phyloP scores from a whole-genome alignment of 1,284 basidiomycete genomes.

The Rhizopogon parksii region DNA sequence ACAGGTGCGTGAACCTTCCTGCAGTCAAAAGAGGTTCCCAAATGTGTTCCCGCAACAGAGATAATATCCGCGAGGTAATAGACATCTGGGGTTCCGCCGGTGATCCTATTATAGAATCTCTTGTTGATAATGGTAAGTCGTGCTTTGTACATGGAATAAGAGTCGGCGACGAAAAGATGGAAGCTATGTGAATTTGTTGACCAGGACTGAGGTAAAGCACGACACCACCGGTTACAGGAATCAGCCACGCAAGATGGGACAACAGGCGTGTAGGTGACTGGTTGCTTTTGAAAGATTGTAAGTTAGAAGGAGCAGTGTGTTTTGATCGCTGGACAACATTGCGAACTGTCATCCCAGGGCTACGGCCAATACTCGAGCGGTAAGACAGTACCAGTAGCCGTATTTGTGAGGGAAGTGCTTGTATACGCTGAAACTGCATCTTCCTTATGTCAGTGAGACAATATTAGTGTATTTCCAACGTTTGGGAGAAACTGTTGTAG shows the following conservation, averaged over 20 bases:
- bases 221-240: conserved; percentile 51
- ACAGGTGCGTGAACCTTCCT: conserved; percentile 79
- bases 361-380: not conserved
- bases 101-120: conserved; percentile 44
- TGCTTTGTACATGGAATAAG: conserved; percentile 52
- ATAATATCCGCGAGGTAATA: conserved; percentile 36
- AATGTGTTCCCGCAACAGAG: conserved; percentile 49
- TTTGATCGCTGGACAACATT: conserved; percentile 9
- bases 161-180: conserved; percentile 51
- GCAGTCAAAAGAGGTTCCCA: conserved; percentile 86
- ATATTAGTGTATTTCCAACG: not conserved
- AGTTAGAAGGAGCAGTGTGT: conserved; percentile 11
- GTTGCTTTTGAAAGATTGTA: conserved; percentile 22
- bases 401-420: conserved; percentile 4
- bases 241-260: conserved; percentile 41
- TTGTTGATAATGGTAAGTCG: conserved; percentile 14
- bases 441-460: not conserved
- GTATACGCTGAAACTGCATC: conserved; percentile 17
- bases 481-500: too few relatives aligned
- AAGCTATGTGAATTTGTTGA: conserved; percentile 35
- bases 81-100: conserved; percentile 52
- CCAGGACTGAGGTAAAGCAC: conserved; percentile 39
- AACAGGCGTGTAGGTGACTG: conserved; percentile 18
- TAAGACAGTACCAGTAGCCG: conserved; percentile 4
- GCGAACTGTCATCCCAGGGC: not conserved